Conservation (phyloP, 2,329 filamentous ascomycete genomes). For the Penicillium sp. region DNA sequence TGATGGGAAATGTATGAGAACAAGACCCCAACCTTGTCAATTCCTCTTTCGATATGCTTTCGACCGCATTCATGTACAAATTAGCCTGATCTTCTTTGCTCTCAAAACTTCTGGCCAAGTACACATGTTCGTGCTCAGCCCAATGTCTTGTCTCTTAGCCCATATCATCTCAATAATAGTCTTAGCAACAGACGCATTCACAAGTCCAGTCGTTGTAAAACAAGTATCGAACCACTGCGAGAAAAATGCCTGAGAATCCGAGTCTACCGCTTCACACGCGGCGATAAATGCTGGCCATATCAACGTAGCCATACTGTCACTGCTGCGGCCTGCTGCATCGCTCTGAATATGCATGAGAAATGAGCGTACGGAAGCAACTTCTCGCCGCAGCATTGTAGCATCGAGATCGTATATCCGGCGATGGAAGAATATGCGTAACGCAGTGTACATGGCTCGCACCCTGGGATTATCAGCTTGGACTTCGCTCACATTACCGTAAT, state of each 20-base stretch:
- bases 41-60: neutral
- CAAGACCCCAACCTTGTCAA: neutral
- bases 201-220: constrained; percentile 11
- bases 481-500: neutral
- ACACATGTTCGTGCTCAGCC: constrained; percentile 1
- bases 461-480: constrained; percentile 2
- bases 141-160: constrained; percentile 10
- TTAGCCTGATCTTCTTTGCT: constrained; percentile 16
- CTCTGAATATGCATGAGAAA: constrained; percentile 5
- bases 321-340: neutral
- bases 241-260: constrained; percentile 14
- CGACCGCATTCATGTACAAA: constrained; percentile 12
- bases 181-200: constrained; percentile 14
- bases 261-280: constrained; percentile 18
- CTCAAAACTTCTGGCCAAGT: constrained; percentile 20
- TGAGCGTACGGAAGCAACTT: constrained; percentile 8
- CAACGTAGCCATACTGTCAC: constrained; percentile 12
- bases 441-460: constrained; percentile 18
- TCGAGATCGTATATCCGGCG: constrained; percentile 21
- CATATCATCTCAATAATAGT: constrained; percentile 17
- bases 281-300: constrained; percentile 26
- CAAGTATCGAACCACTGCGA: constrained; percentile 17
- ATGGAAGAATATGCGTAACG: constrained; percentile 20
- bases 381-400: constrained; percentile 10
- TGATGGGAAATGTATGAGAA: neutral